Conservation (phyloP, 495 filamentous ascomycete genomes). For the Ramalina intermedia region DNA sequence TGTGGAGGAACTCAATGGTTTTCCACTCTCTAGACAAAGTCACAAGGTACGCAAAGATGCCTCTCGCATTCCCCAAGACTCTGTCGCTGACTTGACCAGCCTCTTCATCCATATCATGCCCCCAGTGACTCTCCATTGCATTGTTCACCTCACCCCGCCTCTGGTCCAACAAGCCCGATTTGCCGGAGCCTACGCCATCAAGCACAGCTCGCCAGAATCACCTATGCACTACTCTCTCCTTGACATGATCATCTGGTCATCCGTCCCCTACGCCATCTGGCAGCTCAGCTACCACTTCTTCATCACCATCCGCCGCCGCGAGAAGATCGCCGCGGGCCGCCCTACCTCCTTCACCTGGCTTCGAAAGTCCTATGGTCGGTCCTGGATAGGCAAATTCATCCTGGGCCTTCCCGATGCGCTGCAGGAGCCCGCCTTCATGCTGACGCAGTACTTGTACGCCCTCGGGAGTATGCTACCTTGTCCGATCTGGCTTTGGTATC, state of each 20-base stretch:
- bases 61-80: not conserved
- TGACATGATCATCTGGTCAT: constrained; percentile 87
- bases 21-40: constrained; percentile 97
- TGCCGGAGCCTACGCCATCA: constrained; percentile 75
- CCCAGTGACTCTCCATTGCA: constrained; percentile 77
- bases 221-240: constrained; percentile 64
- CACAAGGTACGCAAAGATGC: constrained; percentile 42
- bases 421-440: constrained; percentile 88
- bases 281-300: constrained; percentile 82
- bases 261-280: constrained; percentile 83
- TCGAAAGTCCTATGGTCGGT: constrained; percentile 72
- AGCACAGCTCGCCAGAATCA: constrained; percentile 51
- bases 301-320: constrained; percentile 80
- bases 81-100: constrained; percentile 24
- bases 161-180: constrained; percentile 55
- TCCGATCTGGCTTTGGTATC: constrained; percentile 87
- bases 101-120: constrained; percentile 99
- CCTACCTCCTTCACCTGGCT: constrained; percentile 98
- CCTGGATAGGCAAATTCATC: constrained; percentile 75
- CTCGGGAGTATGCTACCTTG: constrained; percentile 86
- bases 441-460: constrained; percentile 86
- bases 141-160: constrained; percentile 66
- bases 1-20: constrained; percentile 98
- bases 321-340: constrained; percentile 89
- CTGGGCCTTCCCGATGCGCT: constrained; percentile 56